A percentile compares a stretch with the other conserved stretches of the same genome.
phyloP scores from a whole-genome alignment of 1,284 basidiomycete genomes.

The Serendipita sp. region DNA sequence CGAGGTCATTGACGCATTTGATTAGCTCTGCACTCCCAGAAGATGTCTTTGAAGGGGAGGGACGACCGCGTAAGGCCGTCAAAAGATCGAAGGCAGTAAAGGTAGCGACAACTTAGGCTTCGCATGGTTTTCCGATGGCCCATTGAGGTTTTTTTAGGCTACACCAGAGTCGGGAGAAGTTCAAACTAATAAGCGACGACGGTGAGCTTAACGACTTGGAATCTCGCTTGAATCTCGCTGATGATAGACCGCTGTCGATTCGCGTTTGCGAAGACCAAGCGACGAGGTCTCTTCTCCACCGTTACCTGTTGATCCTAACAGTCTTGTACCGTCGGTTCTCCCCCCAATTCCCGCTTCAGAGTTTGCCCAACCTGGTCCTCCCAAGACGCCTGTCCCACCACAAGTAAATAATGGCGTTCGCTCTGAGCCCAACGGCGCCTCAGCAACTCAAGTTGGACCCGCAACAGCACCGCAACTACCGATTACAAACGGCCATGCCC shows the following conservation, averaged over 20 bases:
- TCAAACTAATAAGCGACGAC: not conserved
- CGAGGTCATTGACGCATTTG: constrained; percentile 13
- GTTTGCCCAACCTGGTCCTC: not conserved
- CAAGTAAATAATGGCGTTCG: not conserved
- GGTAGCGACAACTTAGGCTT: constrained; percentile 32
- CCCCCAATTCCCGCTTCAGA: not conserved
- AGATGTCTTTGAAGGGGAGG: constrained; percentile 69
- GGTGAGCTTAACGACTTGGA: not conserved
- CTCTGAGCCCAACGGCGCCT: not conserved
- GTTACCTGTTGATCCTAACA: not conserved
- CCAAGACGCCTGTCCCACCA: not conserved
- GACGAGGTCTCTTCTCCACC: not conserved
- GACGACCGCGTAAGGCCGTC: constrained; percentile 52
- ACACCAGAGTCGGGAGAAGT: not conserved
- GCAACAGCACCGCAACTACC: not conserved
- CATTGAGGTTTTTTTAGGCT: not conserved
- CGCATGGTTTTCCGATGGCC: not conserved
- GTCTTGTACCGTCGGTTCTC: not conserved
- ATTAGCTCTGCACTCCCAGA: constrained; percentile 60
- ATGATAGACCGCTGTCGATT: not conserved
- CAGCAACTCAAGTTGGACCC: too few species aligned
- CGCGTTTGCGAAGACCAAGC: not conserved
- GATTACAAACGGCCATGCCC: not conserved
- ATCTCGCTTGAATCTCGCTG: not conserved
- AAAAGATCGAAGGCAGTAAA: constrained; percentile 59